These are phyloP conservation scores for Dovyalis caffra DNA, from an alignment of 345 rosid species.

Conservation along the genomic window DNA sequence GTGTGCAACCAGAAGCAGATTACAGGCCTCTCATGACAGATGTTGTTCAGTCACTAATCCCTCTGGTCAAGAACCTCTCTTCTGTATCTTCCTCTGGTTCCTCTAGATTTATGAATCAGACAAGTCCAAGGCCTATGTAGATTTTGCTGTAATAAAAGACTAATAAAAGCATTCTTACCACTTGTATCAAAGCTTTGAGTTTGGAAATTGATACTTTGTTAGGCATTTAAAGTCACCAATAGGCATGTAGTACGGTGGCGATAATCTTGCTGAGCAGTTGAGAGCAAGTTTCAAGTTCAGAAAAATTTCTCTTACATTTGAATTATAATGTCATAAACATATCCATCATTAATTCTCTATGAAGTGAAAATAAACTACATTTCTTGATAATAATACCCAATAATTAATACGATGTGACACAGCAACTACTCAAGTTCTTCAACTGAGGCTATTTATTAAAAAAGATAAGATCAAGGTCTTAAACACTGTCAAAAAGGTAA, in stretches of 20 bases:
- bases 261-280: no score
- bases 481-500: background rate
- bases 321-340: no score
- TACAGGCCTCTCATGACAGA: slow-evolving; percentile 93
- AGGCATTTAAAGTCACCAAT: background rate
- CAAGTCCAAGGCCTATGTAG: slow-evolving; percentile 25
- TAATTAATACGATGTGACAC: no score
- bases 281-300: no score
- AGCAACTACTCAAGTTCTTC: no score
- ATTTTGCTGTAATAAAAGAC: background rate
- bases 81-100: slow-evolving; percentile 37
- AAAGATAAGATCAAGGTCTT: no score
- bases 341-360: no score
- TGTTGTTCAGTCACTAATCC: slow-evolving; percentile 87
- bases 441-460: no score
- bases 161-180: background rate
- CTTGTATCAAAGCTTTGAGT: background rate
- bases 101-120: slow-evolving; percentile 33
- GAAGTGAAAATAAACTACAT: no score
- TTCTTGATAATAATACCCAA: no score
- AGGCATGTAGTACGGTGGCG: background rate
- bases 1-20: slow-evolving; percentile 87
- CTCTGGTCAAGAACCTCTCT: slow-evolving; percentile 59
- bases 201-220: background rate
- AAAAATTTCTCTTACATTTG: no score